Evolutionary conservation across 2,329 filamentous ascomycete species (phyloP), one percentile per base, ranked within the genome.

Genomic region (Curvularia spicifera): DNA sequence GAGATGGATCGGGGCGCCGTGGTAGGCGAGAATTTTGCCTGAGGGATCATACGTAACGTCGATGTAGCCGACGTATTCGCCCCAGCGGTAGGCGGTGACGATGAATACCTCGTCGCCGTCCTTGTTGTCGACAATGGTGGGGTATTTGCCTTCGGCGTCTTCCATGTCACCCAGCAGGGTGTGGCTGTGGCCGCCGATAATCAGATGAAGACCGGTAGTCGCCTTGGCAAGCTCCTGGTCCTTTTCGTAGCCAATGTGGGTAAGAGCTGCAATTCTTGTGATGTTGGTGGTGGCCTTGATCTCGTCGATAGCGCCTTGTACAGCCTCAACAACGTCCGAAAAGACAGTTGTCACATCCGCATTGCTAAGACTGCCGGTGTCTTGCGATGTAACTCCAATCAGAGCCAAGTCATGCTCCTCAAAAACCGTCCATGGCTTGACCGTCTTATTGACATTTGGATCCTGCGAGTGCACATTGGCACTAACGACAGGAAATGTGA

Each of bases 81-180:
- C 87, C 87, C 87, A 89, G 61, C 86, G 83, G 70, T 87, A 89
- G 2, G 87, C 84, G 7, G 86, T 88, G 18, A 90, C 87, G 66
- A 89, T 82, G 69, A 89, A 89, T 49, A 89, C 87, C 66, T 89
- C 87, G 33, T 89, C 84, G 44, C 85, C 87, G 49, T 85, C 83
- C 60, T 80, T 74, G 71, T 89, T 88, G 28, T 83, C 75, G 51
- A 82, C 81, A 50, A 89, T 85, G 13, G 87, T 89, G 1, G 87
- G 87, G 68, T 89, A 89, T 8, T 83, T 79, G 33, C 87, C 87
- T 65, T 81, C 78, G 13, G 86, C 83, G 24, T 79, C 81, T n/a
- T 80, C 72, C 78, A 87, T 84, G 67, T 85, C 79, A 51, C 87
- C 87, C 1, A 90, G 80, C 0, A 84, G 83, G 0, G 85, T 88